These are phyloP conservation scores for Rhizophagus sp. DNA, from an alignment of 192 early-diverging fungal species.

Conservation along the genomic window DNA sequence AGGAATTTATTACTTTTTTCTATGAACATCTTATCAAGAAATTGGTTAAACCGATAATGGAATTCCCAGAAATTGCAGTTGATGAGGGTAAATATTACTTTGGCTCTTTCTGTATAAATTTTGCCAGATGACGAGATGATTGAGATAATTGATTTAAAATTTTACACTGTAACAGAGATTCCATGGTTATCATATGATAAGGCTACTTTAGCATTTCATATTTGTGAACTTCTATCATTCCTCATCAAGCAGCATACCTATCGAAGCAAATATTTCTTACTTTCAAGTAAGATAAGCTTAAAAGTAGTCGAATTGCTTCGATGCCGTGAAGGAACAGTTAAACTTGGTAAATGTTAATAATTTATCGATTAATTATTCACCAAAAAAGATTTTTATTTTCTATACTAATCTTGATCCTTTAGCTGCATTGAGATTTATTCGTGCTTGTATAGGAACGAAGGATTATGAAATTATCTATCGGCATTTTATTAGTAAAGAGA, in stretches of 20 bases:
- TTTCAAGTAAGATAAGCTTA: slow-evolving; percentile 59
- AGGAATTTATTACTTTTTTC: slow-evolving; percentile 80
- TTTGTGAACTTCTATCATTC: slow-evolving; percentile 81
- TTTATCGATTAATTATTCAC: slow-evolving; percentile 17
- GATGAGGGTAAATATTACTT: slow-evolving; percentile 8
- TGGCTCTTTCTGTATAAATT: neutral
- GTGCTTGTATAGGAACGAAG: slow-evolving; percentile 71
- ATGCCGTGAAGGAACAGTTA: slow-evolving; percentile 66
- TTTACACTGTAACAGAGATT: slow-evolving; percentile 15
- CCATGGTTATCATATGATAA: slow-evolving; percentile 32
- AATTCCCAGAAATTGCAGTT: slow-evolving; percentile 45
- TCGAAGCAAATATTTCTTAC: slow-evolving; percentile 76
- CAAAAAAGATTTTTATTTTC: neutral
- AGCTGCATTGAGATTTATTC: slow-evolving; percentile 80
- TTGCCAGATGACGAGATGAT: neutral
- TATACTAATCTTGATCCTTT: slow-evolving; percentile 24
- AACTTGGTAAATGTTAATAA: slow-evolving; percentile 55
- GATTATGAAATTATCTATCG: slow-evolving; percentile 81
- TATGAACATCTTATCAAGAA: slow-evolving; percentile 65
- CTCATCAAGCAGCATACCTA: slow-evolving; percentile 70
- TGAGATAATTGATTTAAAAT: neutral
- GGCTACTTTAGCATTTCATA: slow-evolving; percentile 52
- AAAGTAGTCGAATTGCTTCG: slow-evolving; percentile 68
- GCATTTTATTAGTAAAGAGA: slow-evolving; percentile 62
- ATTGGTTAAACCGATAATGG: slow-evolving; percentile 66